These are phyloP conservation scores for Chamaenerion angustifolium DNA, from an alignment of 345 rosid species.

Conservation along the genomic window DNA sequence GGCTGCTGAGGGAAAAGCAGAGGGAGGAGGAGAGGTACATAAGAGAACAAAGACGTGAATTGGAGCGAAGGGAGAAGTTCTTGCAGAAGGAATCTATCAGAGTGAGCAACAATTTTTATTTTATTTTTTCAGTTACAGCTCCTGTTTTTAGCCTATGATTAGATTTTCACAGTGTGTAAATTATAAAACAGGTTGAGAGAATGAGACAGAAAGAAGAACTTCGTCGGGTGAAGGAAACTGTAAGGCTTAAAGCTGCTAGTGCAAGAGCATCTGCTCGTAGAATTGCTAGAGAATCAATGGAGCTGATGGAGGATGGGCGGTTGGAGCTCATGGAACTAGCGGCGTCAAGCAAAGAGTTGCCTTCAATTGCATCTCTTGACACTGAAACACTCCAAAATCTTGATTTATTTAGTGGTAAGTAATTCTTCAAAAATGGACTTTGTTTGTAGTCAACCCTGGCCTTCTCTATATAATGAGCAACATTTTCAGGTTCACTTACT, in stretches of 20 bases:
- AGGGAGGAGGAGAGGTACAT: conserved; percentile 76
- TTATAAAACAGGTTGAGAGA: conserved; percentile 52
- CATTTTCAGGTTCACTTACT: conserved; percentile 26
- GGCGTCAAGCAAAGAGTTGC: conserved; percentile 48
- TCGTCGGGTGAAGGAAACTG: conserved; percentile 68
- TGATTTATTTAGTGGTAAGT: conserved; percentile 55
- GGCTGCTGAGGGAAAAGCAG: conserved; percentile 76
- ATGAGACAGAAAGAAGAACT: conserved; percentile 71
- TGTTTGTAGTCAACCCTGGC: no score
- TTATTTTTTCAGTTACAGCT: neutral
- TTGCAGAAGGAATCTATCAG: conserved; percentile 72
- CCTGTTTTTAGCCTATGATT: neutral
- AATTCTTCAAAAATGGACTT: no score
- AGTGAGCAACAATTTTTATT: conserved; percentile 24
- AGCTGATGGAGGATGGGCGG: conserved; percentile 72
- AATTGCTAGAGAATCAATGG: conserved; percentile 80
- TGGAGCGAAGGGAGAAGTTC: conserved; percentile 77
- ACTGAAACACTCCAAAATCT: conserved; percentile 64
- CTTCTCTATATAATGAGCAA: no score
- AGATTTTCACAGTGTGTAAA: neutral
- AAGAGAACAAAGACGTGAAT: conserved; percentile 76
- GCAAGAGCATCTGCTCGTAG: conserved; percentile 84
- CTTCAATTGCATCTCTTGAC: conserved; percentile 54
- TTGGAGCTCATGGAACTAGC: conserved; percentile 90
- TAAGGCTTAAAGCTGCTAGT: conserved; percentile 74